These are phyloP conservation scores for Trichoderma sp. DNA, from an alignment of 2,329 filamentous ascomycete genomes.

Conservation along the genomic window DNA sequence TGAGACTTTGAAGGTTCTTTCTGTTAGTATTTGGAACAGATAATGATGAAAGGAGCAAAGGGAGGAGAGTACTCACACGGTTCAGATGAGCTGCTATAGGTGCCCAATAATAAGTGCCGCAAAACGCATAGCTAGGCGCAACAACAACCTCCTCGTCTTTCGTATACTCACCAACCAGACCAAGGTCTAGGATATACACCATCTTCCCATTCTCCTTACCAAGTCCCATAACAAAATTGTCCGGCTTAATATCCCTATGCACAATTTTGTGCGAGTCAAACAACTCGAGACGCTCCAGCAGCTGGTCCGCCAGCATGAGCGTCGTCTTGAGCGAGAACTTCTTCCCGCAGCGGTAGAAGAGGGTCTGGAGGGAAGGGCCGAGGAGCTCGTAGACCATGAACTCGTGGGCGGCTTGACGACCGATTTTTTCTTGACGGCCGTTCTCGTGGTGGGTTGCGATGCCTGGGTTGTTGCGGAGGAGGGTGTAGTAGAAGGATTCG, in stretches of 20 bases:
- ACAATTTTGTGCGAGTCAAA: slow-evolving; percentile 26
- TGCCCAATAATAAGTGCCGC: neutral
- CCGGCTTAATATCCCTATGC: slow-evolving; percentile 29
- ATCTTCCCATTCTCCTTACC: slow-evolving; percentile 25
- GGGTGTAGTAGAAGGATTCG: slow-evolving; percentile 25
- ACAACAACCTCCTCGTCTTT: neutral
- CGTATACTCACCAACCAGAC: slow-evolving; percentile 22
- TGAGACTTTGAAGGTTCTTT: neutral
- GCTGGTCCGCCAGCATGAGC: slow-evolving; percentile 29
- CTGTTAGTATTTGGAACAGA: too few relatives aligned
- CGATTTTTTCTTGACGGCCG: slow-evolving; percentile 22
- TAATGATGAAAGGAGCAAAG: too few relatives aligned
- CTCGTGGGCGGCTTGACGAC: slow-evolving; percentile 21
- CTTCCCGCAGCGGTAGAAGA: slow-evolving; percentile 42
- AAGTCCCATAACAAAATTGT: slow-evolving; percentile 29
- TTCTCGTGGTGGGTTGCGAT: slow-evolving; percentile 29
- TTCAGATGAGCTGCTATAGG: neutral
- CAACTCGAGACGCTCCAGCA: slow-evolving; percentile 25
- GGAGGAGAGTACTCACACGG: neutral
- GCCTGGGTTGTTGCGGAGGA: slow-evolving; percentile 25
- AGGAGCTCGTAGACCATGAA: slow-evolving; percentile 31
- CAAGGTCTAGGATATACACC: slow-evolving; percentile 28
- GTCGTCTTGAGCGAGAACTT: slow-evolving; percentile 30
- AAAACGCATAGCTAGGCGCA: neutral
- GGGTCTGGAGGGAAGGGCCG: slow-evolving; percentile 68